phyloP scores from a whole-genome alignment of 257 asterid genomes.

The Solanum pinnatisectum region DNA sequence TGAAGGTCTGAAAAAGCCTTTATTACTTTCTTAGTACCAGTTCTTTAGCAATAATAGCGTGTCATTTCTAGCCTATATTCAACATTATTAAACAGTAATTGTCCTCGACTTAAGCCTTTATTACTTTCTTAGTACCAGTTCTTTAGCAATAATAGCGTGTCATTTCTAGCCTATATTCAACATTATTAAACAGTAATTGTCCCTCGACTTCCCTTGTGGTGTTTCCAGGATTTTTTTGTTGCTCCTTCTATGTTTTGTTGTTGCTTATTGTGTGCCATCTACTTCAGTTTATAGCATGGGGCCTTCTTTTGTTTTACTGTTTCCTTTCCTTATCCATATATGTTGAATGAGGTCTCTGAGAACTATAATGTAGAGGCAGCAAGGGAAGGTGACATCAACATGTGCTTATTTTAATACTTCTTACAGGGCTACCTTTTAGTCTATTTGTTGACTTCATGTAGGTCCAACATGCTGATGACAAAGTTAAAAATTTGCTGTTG shows the following conservation, averaged over 20 bases:
- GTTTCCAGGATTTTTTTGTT: background rate
- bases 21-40: background rate
- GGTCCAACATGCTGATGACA: slow-evolving; percentile 72
- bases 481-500: slow-evolving; percentile 48
- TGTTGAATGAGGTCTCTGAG: background rate
- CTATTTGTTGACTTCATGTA: slow-evolving; percentile 13
- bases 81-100: background rate
- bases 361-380: background rate
- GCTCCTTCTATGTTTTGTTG: background rate
- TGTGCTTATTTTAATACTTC: background rate
- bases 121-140: background rate
- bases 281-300: background rate
- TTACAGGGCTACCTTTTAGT: background rate
- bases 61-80: background rate
- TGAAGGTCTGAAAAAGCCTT: background rate
- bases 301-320: background rate
- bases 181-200: background rate
- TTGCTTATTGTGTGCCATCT: background rate
- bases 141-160: background rate
- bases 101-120: background rate
- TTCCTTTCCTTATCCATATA: background rate
- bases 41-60: background rate
- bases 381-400: background rate
- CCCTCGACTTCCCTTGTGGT: background rate
- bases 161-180: background rate